Evolutionary conservation across 106 monocot species (phyloP).

Genomic region (Vanilla planifolia): DNA sequence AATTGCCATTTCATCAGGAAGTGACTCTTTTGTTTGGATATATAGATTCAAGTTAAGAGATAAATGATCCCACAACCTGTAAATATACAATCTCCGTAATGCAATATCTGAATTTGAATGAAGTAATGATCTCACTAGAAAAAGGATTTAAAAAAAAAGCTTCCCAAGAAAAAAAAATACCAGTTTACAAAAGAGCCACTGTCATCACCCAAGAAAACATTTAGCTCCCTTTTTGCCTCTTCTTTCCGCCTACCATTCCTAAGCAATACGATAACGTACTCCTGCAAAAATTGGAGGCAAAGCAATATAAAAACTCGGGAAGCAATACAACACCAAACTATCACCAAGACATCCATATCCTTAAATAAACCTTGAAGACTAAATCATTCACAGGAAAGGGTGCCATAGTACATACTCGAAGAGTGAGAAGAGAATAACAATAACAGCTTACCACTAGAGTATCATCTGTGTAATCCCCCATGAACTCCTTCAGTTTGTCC

Average conservation of each 20-base stretch:
- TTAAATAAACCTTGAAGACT: too few species aligned
- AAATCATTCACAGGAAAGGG: background rate
- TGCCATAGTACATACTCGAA: too few species aligned
- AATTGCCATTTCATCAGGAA: conserved; percentile 11
- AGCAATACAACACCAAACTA: too few species aligned
- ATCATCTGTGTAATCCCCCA: conserved; percentile 76
- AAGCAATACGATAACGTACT: conserved; percentile 81
- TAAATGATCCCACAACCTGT: conserved; percentile 74
- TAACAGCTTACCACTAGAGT: conserved; percentile 54
- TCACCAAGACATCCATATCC: too few species aligned
- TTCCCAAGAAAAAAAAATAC: conserved; percentile 19
- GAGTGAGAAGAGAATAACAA: background rate
- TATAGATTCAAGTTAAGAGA: conserved; percentile 45
- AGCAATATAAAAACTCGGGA: background rate
- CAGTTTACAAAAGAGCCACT: conserved; percentile 61
- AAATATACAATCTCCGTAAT: background rate
- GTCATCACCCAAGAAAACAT: conserved; percentile 73
- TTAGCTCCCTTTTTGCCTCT: conserved; percentile 54
- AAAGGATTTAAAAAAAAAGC: background rate
- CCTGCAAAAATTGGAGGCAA: conserved; percentile 37
- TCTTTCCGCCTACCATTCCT: conserved; percentile 75
- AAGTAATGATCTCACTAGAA: background rate
- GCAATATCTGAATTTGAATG: conserved; percentile 1
- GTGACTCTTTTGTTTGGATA: conserved; percentile 23
- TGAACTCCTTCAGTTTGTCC: conserved; percentile 71